These are phyloP conservation scores for Closterium sp. DNA, from an alignment of 139 green algal genomes.

Conservation along the genomic window DNA sequence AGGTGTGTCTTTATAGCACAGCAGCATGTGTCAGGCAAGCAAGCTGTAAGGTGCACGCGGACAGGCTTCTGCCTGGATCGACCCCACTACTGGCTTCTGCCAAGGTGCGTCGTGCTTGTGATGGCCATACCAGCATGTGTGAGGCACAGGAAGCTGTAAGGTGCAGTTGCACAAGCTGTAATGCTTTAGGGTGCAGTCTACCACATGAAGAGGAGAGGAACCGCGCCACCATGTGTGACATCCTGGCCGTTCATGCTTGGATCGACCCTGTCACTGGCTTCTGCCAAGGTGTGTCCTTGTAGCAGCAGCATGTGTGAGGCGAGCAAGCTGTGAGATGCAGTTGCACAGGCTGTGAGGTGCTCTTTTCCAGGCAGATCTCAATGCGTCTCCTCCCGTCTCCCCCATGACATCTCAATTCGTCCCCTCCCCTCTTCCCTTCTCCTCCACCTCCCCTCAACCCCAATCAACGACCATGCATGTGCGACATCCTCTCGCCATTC, in stretches of 20 bases:
- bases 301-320: conserved; percentile 11
- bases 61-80: conserved; percentile 68
- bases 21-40: neutral
- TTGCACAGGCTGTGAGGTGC: no score
- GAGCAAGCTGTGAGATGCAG: no score
- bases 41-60: no score
- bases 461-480: no score
- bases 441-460: no score
- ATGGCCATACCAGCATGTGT: neutral
- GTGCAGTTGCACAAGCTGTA: no score
- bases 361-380: no score
- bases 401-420: conserved; percentile 67
- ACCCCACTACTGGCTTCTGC: conserved; percentile 78
- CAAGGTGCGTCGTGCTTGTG: conserved; percentile 55
- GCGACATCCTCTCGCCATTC: no score
- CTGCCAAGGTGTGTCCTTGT: conserved; percentile 68
- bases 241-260: conserved; percentile 76
- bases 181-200: no score
- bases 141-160: neutral
- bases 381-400: no score
- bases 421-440: no score
- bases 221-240: conserved; percentile 8
- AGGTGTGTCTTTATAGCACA: conserved; percentile 14
- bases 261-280: conserved; percentile 77
- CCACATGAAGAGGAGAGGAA: no score